phyloP scores from a whole-genome alignment of 331 rosid genomes.

The Rhamnella rubrinervis region DNA sequence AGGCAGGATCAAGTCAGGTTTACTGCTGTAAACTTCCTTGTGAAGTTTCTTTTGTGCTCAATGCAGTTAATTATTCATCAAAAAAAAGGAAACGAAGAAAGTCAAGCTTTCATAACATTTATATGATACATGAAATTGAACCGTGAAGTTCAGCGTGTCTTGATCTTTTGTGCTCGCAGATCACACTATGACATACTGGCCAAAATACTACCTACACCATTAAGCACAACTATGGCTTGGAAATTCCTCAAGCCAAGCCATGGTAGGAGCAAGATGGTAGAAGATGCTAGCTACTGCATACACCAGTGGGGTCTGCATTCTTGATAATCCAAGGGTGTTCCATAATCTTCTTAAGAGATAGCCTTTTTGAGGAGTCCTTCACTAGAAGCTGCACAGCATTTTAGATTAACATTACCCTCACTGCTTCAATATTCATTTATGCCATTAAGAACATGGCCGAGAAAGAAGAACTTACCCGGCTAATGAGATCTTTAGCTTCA shows the following conservation, averaged over 20 bases:
- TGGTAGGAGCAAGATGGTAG: not conserved
- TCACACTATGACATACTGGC: not conserved
- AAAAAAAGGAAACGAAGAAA: too few species aligned
- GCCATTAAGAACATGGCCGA: not conserved
- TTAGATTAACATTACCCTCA: constrained; percentile 2
- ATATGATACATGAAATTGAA: constrained; percentile 3
- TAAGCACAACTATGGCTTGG: not conserved
- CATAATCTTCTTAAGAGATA: constrained; percentile 73
- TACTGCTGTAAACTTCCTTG: too few species aligned
- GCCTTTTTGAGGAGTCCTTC: constrained; percentile 71
- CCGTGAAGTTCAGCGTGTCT: too few species aligned
- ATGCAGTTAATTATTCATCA: too few species aligned
- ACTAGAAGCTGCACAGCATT: constrained; percentile 65
- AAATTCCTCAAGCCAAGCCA: constrained; percentile 12
- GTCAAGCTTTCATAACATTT: not conserved
- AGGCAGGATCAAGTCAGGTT: too few species aligned
- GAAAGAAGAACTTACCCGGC: constrained; percentile 41
- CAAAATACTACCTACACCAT: not conserved
- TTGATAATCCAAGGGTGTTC: constrained; percentile 86
- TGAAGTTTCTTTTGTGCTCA: too few species aligned
- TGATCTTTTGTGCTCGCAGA: too few species aligned
- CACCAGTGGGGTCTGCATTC: constrained; percentile 57
- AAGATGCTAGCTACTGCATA: constrained; percentile 39
- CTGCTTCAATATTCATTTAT: not conserved
- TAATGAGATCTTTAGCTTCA: constrained; percentile 72